These are phyloP conservation scores for Oryza punctata DNA, from an alignment of 176 grass and related monocot genomes.

Conservation along the genomic window DNA sequence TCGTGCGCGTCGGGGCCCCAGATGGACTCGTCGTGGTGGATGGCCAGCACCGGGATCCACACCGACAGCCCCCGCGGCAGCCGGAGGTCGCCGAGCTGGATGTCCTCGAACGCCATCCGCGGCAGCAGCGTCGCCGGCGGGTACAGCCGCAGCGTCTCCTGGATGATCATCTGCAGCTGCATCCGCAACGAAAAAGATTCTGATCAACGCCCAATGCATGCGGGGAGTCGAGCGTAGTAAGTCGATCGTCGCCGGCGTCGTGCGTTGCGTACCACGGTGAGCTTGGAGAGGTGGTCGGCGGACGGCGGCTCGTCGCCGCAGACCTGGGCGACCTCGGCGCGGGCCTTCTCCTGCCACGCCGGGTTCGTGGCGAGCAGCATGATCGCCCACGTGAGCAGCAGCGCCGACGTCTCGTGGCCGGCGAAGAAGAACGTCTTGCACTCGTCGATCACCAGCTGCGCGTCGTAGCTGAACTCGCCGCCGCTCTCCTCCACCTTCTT, in stretches of 20 bases:
- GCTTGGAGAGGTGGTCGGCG: slow-evolving; percentile 75
- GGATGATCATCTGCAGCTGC: slow-evolving; percentile 97
- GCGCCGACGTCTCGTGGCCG: slow-evolving; percentile 83
- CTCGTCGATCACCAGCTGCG: slow-evolving; percentile 82
- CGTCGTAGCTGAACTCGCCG: slow-evolving; percentile 60
- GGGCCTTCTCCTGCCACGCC: slow-evolving; percentile 74
- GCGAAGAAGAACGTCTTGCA: slow-evolving; percentile 99
- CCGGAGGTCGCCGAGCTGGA: slow-evolving; percentile 54
- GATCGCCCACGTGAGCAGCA: slow-evolving; percentile 87
- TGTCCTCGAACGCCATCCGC: slow-evolving; percentile 92
- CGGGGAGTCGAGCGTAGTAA: no score
- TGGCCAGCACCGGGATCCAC: slow-evolving; percentile 91
- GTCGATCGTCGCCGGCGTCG: no score
- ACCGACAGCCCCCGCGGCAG: slow-evolving; percentile 75
- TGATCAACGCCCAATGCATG: background rate
- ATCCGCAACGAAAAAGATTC: background rate
- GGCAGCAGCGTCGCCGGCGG: slow-evolving; percentile 86
- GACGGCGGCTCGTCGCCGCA: slow-evolving; percentile 61
- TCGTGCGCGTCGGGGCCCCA: slow-evolving; percentile 82
- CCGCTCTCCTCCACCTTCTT: slow-evolving; percentile 11
- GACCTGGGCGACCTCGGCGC: slow-evolving; percentile 65
- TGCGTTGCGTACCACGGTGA: slow-evolving; percentile 56
- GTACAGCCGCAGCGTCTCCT: slow-evolving; percentile 75
- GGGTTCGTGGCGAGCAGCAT: slow-evolving; percentile 91
- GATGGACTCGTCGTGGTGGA: slow-evolving; percentile 77